A percentile compares a stretch with the other conserved stretches of the same genome.
Evolutionary conservation across 805 yeast species (phyloP).

Genomic region (Sungouiella blattae): DNA sequence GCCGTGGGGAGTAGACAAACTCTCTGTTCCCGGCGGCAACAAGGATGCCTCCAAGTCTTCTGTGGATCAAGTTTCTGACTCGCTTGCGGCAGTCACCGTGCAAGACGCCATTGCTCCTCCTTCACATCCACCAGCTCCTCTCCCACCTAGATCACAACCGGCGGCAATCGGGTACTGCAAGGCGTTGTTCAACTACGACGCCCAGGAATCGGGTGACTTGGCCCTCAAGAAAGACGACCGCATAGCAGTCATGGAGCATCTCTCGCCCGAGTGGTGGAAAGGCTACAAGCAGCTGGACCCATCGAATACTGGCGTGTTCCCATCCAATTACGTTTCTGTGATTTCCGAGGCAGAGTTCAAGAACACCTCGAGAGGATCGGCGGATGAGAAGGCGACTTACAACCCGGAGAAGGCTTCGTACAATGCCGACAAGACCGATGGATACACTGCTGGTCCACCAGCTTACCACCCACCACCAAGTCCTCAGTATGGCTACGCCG

Average conservation of each 20-base stretch:
- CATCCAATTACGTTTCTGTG: constrained; percentile 73
- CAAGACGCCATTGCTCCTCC: constrained; percentile 11
- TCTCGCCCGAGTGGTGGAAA: constrained; percentile 88
- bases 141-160: not conserved
- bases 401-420: constrained; percentile 1
- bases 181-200: constrained; percentile 70
- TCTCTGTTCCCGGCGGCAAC: constrained; percentile 9
- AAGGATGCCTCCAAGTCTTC: constrained; percentile 6
- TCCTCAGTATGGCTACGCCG: constrained; percentile 7
- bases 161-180: constrained; percentile 42
- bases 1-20: constrained; percentile 43
- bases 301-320: constrained; percentile 75
- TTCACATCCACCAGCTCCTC: not conserved
- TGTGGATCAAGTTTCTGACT: constrained; percentile 5
- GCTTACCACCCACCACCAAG: constrained; percentile 10
- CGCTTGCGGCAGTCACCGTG: constrained; percentile 13
- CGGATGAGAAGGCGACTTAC: constrained; percentile 5
- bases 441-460: constrained; percentile 16
- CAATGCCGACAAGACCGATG: constrained; percentile 1
- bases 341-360: constrained; percentile 32
- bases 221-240: constrained; percentile 62
- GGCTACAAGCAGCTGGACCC: constrained; percentile 49
- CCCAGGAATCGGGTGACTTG: constrained; percentile 77
- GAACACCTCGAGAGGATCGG: constrained; percentile 1
- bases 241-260: constrained; percentile 64